phyloP scores from a whole-genome alignment of 805 yeast genomes.

The Torulaspora franciscae region DNA sequence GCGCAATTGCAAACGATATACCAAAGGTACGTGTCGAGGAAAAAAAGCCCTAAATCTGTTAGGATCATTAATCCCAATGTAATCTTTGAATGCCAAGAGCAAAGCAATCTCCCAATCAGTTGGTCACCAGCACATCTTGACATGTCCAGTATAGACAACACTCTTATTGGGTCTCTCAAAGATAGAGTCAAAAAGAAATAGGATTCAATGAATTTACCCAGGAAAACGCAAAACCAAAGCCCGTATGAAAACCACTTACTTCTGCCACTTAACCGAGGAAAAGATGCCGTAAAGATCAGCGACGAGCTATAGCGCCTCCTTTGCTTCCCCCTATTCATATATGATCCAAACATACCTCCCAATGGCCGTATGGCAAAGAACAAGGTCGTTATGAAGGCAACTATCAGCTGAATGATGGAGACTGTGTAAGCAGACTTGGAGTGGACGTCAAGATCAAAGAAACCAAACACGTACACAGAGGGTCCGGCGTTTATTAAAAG shows the following conservation, averaged over 20 bases:
- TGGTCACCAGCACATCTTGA: constrained; percentile 58
- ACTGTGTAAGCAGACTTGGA: constrained; percentile 38
- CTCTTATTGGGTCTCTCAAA: constrained; percentile 67
- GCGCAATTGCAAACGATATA: constrained; percentile 74
- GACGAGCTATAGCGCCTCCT: constrained; percentile 48
- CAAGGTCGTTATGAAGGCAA: constrained; percentile 50
- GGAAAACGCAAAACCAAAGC: constrained; percentile 62
- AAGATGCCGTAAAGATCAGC: constrained; percentile 54
- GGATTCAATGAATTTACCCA: constrained; percentile 68
- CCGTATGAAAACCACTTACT: constrained; percentile 59
- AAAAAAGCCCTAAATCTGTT: constrained; percentile 65
- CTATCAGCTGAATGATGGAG: constrained; percentile 50
- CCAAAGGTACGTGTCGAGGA: constrained; percentile 81
- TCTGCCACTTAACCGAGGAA: constrained; percentile 49
- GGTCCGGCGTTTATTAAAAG: constrained; percentile 49
- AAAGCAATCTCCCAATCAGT: constrained; percentile 48
- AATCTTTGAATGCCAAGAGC: constrained; percentile 53
- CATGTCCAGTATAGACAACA: constrained; percentile 52
- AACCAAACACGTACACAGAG: constrained; percentile 45
- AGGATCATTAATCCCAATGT: constrained; percentile 49
- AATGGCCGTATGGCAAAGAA: constrained; percentile 62
- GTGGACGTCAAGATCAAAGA: constrained; percentile 30
- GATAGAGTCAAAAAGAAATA: constrained; percentile 73
- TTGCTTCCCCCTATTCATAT: constrained; percentile 31
- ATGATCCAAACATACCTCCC: constrained; percentile 47